Percentiles rank a stretch among this genome's conserved stretches.
Evolutionary conservation across 257 asterid species (phyloP).

Genomic region (Rauvolfia tetraphylla): DNA sequence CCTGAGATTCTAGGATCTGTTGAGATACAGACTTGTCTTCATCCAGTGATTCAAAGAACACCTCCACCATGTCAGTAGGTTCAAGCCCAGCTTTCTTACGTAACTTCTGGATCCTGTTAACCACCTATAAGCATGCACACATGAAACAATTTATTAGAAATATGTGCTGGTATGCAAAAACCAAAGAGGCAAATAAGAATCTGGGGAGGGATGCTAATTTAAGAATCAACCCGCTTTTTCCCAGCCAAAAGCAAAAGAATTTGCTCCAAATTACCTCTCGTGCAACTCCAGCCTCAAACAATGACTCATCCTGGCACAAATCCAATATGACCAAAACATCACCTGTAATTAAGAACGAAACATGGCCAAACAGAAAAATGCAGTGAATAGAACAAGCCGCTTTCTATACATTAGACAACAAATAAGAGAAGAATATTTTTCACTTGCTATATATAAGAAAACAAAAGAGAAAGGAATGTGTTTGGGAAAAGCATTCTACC

Average conservation of each 20-base stretch:
- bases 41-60: conserved; percentile 71
- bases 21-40: conserved; percentile 32
- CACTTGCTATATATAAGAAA: neutral
- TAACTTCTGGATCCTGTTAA: conserved; percentile 84
- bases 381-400: neutral
- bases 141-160: conserved; percentile 6
- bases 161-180: neutral
- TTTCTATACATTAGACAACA: neutral
- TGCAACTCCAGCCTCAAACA: conserved; percentile 80
- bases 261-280: conserved; percentile 51
- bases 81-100: conserved; percentile 90
- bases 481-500: conserved; percentile 33
- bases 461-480: neutral
- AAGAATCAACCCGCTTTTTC: neutral
- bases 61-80: conserved; percentile 86
- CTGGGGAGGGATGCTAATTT: neutral
- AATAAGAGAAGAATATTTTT: no score
- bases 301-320: conserved; percentile 66
- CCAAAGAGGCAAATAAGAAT: neutral
- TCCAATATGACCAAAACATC: conserved; percentile 90
- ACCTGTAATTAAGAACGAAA: conserved; percentile 24
- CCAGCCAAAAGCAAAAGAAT: neutral
- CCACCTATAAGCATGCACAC: conserved; percentile 34
- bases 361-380: neutral
- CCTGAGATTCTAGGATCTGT: conserved; percentile 55